phyloP scores from a whole-genome alignment of 768 basidiomycete species.

The Mycena filopes region DNA sequence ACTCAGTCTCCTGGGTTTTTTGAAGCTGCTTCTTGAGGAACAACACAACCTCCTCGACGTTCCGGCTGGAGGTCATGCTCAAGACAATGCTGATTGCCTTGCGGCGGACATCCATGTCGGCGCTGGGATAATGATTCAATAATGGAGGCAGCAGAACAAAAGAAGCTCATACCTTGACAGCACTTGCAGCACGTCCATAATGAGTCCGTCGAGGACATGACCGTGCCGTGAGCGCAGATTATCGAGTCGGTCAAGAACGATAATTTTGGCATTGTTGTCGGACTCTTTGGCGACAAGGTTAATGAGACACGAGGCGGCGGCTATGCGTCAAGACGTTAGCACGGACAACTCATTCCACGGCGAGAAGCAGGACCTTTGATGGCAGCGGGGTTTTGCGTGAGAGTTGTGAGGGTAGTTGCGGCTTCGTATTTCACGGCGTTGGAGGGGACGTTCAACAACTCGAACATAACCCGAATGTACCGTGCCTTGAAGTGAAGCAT shows the following conservation, averaged over 20 bases:
- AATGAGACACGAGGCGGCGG: slow-evolving; percentile 89
- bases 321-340: slow-evolving; percentile 51
- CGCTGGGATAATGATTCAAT: slow-evolving; percentile 53
- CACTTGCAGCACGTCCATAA: slow-evolving; percentile 96
- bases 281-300: slow-evolving; percentile 93
- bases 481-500: slow-evolving; percentile 65
- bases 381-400: slow-evolving; percentile 96
- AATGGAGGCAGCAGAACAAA: not conserved
- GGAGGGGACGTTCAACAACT: slow-evolving; percentile 88
- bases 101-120: slow-evolving; percentile 95
- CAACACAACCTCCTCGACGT: slow-evolving; percentile 94
- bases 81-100: slow-evolving; percentile 92
- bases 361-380: slow-evolving; percentile 78
- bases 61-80: slow-evolving; percentile 92
- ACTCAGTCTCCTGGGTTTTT: slow-evolving; percentile 90
- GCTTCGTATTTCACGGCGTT: slow-evolving; percentile 98
- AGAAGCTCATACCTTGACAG: slow-evolving; percentile 69
- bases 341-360: not conserved
- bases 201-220: slow-evolving; percentile 87
- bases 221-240: slow-evolving; percentile 85
- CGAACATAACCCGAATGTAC: slow-evolving; percentile 94
- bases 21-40: slow-evolving; percentile 99
- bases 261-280: slow-evolving; percentile 99
- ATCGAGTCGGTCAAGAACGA: slow-evolving; percentile 93
- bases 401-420: slow-evolving; percentile 90